These are phyloP conservation scores for Graphilbum sp. DNA, from an alignment of 2,329 filamentous ascomycete species.

Conservation along the genomic window DNA sequence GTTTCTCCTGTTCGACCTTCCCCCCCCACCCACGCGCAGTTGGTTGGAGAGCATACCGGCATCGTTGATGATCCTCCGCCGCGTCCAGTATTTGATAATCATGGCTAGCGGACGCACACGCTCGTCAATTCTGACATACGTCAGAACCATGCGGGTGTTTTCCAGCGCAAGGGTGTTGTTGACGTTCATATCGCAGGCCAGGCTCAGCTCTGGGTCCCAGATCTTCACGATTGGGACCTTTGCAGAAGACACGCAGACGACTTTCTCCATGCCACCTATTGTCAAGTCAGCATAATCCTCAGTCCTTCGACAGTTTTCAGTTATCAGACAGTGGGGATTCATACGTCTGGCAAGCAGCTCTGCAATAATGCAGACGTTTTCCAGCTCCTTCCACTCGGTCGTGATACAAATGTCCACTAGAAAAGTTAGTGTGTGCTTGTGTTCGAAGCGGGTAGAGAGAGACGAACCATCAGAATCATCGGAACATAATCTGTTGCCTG, in stretches of 20 bases:
- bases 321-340: too few relatives aligned
- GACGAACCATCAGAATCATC: conserved; percentile 86
- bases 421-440: background rate
- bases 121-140: conserved; percentile 85
- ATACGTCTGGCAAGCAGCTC: conserved; percentile 71
- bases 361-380: conserved; percentile 81
- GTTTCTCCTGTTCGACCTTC: too few relatives aligned
- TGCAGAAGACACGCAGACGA: conserved; percentile 84
- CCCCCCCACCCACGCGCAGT: too few relatives aligned
- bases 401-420: conserved; percentile 95
- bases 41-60: too few relatives aligned
- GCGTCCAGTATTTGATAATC: conserved; percentile 96
- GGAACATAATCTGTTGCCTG: conserved; percentile 85
- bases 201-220: conserved; percentile 81
- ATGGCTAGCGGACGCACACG: conserved; percentile 85
- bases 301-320: too few relatives aligned
- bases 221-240: conserved; percentile 98
- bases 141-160: conserved; percentile 95
- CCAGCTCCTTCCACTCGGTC: conserved; percentile 72
- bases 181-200: conserved; percentile 96
- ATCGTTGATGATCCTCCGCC: conserved; percentile 83
- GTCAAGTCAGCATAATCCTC: background rate
- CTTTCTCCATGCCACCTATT: conserved; percentile 93
- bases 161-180: conserved; percentile 92
- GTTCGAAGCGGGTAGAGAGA: background rate